These are phyloP conservation scores for Trichoderma harzianum DNA, from an alignment of 2,329 filamentous ascomycete species.

Conservation along the genomic window DNA sequence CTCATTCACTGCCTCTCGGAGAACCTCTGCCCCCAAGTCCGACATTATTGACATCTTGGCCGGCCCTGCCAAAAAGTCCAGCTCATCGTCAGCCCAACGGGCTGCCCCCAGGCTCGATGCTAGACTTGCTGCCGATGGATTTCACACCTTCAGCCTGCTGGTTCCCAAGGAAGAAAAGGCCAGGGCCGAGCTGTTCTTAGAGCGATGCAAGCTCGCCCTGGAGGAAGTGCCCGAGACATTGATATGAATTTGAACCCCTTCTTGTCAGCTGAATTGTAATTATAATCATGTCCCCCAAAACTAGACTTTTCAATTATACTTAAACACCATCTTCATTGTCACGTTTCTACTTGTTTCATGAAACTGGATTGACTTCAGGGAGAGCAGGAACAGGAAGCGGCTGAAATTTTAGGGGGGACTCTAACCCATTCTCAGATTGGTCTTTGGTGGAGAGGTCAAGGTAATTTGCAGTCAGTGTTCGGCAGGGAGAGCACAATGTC, in stretches of 20 bases:
- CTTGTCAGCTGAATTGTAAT: conserved; percentile 29
- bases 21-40: conserved; percentile 32
- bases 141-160: conserved; percentile 77
- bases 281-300: conserved; percentile 24
- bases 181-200: conserved; percentile 76
- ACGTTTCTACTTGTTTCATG: neutral
- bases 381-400: neutral
- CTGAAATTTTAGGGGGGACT: neutral
- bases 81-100: conserved; percentile 26
- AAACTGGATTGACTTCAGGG: neutral
- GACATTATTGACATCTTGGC: conserved; percentile 84
- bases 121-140: conserved; percentile 40
- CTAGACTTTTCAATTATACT: conserved; percentile 17
- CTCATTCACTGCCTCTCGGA: conserved; percentile 40
- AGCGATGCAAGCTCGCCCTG: conserved; percentile 79
- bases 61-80: conserved; percentile 34
- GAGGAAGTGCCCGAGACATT: conserved; percentile 76
- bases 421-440: neutral
- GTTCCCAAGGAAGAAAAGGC: conserved; percentile 79
- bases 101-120: conserved; percentile 33
- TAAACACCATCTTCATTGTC: conserved; percentile 8
- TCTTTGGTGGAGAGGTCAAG: neutral
- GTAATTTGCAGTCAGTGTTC: neutral
- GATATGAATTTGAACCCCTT: conserved; percentile 44
- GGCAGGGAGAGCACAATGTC: neutral